Percentiles rank a stretch among this genome's conserved stretches.
Conservation (phyloP, 2,329 filamentous ascomycete species). For the Aspergillus jensenii region DNA sequence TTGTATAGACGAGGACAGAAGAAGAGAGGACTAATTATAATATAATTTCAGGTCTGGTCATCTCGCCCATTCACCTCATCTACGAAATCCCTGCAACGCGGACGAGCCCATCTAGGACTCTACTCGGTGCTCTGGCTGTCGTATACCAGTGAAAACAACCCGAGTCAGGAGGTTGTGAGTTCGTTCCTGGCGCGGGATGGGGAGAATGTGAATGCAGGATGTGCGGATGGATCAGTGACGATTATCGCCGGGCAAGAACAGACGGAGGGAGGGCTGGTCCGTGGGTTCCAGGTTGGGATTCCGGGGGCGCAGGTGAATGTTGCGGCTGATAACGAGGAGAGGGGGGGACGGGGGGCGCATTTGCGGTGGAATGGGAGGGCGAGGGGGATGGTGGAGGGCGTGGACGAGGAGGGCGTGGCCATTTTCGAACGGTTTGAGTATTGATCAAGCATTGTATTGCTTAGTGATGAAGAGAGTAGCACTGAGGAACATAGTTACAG, state of each 20-base stretch:
- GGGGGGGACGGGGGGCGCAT: conserved; percentile 16
- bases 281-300: conserved; percentile 13
- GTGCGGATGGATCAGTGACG: conserved; percentile 15
- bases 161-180: conserved; percentile 14
- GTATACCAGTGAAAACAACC: conserved; percentile 15
- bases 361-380: conserved; percentile 25
- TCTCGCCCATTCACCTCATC: conserved; percentile 31
- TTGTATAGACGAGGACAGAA: neutral
- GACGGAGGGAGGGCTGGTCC: conserved; percentile 9
- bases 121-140: conserved; percentile 50
- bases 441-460: neutral
- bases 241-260: conserved; percentile 10
- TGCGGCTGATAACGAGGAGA: conserved; percentile 8
- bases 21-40: neutral
- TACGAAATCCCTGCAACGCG: conserved; percentile 40
- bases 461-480: too few species aligned
- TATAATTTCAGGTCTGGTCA: conserved; percentile 43
- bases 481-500: too few species aligned
- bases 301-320: conserved; percentile 15
- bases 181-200: conserved; percentile 34
- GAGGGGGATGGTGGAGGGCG: conserved; percentile 7
- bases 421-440: conserved; percentile 27
- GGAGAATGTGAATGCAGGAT: conserved; percentile 26
- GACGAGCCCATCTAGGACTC: conserved; percentile 43
- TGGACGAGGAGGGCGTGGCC: conserved; percentile 17